These are phyloP conservation scores for Fusarium redolens DNA, from an alignment of 2,329 filamentous ascomycete genomes.

Conservation along the genomic window DNA sequence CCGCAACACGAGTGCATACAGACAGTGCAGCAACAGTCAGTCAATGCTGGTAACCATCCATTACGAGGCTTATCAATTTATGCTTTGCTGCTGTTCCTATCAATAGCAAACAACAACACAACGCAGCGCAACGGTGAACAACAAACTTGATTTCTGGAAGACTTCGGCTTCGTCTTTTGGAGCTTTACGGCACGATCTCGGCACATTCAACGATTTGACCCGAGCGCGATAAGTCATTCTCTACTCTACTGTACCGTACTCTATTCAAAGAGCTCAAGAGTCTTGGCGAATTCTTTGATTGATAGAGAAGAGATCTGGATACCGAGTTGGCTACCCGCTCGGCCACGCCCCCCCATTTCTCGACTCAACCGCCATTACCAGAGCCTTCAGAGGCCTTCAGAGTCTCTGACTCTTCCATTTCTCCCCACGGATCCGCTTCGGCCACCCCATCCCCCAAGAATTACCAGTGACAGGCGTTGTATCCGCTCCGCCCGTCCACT, in stretches of 20 bases:
- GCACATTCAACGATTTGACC: slow-evolving; percentile 17
- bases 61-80: slow-evolving; percentile 19
- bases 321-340: slow-evolving; percentile 8
- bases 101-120: neutral
- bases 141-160: slow-evolving; percentile 23
- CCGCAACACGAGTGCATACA: slow-evolving; percentile 6
- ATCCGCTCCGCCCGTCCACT: slow-evolving; percentile 31
- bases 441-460: slow-evolving; percentile 1
- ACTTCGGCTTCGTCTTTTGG: slow-evolving; percentile 4
- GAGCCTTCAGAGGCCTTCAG: neutral
- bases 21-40: neutral
- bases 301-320: slow-evolving; percentile 25
- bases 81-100: slow-evolving; percentile 1
- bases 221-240: slow-evolving; percentile 29
- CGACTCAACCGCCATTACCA: slow-evolving; percentile 9
- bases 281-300: slow-evolving; percentile 32
- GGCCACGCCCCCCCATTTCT: slow-evolving; percentile 8
- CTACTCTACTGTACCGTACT: neutral
- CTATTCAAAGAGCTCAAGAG: neutral
- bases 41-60: slow-evolving; percentile 22
- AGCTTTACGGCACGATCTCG: slow-evolving; percentile 14
- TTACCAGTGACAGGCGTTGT: slow-evolving; percentile 13
- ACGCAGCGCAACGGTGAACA: neutral
- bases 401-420: slow-evolving; percentile 18
- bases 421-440: slow-evolving; percentile 22